Conservation (phyloP, 75 land plant genomes). For the Isoetes taiwanensis region DNA sequence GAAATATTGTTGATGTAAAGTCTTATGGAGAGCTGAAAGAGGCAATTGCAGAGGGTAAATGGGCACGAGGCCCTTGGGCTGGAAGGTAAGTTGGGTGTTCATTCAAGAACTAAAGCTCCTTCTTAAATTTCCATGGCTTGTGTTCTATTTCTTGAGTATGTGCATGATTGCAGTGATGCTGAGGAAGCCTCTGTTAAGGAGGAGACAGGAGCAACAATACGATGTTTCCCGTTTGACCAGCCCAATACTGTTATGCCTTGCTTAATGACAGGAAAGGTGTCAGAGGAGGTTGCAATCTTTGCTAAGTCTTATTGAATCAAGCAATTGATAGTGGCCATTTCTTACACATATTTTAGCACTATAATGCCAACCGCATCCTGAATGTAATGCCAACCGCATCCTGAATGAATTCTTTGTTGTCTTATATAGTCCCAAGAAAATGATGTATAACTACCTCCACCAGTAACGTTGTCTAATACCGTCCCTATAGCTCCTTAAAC, state of each 20-base stretch:
- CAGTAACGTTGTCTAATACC: no score
- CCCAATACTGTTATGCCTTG: conserved; percentile 44
- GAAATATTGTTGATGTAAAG: conserved; percentile 85
- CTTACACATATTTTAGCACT: no score
- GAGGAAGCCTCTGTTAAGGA: conserved; percentile 76
- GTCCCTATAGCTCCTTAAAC: no score
- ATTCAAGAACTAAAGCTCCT: background rate
- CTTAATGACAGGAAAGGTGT: conserved; percentile 63
- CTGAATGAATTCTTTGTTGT: no score
- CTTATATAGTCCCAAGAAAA: no score
- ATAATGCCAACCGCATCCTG: no score
- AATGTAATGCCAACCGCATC: no score
- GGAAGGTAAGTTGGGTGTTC: conserved; percentile 41
- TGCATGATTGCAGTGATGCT: conserved; percentile 34
- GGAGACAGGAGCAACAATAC: conserved; percentile 90
- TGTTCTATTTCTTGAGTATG: background rate
- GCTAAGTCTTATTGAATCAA: conserved; percentile 74
- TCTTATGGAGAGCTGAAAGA: conserved; percentile 78
- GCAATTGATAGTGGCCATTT: no score
- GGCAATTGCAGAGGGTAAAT: conserved; percentile 69
- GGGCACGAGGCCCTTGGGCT: conserved; percentile 99
- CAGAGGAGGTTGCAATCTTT: conserved; percentile 87
- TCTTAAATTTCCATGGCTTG: background rate
- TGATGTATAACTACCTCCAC: no score
- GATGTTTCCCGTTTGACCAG: conserved; percentile 94